These are phyloP conservation scores for Coprinopsis sp. DNA, from an alignment of 768 basidiomycete species.

Conservation along the genomic window DNA sequence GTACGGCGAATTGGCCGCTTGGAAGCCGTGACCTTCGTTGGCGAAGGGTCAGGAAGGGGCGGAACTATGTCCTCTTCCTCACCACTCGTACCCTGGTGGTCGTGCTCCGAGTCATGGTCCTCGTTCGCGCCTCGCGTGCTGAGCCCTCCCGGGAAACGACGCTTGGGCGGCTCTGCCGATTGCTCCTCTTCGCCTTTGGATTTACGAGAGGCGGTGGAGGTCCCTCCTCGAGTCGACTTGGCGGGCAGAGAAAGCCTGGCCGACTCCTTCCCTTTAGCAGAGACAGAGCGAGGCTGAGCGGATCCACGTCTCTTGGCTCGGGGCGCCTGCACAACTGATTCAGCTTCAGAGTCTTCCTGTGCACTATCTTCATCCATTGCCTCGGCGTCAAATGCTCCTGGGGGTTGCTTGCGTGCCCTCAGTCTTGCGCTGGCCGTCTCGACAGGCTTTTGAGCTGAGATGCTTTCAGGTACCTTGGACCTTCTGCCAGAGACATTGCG, in stretches of 20 bases:
- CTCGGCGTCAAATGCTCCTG: conserved; percentile 48
- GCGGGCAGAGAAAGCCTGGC: too few species aligned
- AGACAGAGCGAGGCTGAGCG: too few species aligned
- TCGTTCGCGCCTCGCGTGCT: too few species aligned
- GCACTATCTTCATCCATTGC: not conserved
- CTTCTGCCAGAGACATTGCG: not conserved
- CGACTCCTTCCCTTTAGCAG: too few species aligned
- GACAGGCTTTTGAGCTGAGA: too few species aligned
- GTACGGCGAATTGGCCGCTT: conserved; percentile 19
- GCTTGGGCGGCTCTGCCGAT: conserved; percentile 5
- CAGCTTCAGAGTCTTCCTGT: conserved; percentile 22
- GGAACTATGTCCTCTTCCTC: conserved; percentile 36
- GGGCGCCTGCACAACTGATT: too few species aligned
- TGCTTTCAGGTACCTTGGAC: conserved; percentile 3
- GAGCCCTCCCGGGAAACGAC: conserved; percentile 6
- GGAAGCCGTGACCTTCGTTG: conserved; percentile 9
- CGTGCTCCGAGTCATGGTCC: conserved; percentile 1
- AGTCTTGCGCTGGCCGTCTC: conserved; percentile 7
- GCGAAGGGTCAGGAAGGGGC: conserved; percentile 33
- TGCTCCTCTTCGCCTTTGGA: too few species aligned
- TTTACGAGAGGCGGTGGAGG: too few species aligned
- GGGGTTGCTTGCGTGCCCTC: conserved; percentile 29
- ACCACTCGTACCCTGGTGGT: conserved; percentile 25
- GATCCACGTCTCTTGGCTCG: conserved; percentile 26
- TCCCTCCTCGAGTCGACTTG: too few species aligned